Evolutionary conservation across 1,284 basidiomycete genomes (phyloP).

Genomic region (Somion occarium): DNA sequence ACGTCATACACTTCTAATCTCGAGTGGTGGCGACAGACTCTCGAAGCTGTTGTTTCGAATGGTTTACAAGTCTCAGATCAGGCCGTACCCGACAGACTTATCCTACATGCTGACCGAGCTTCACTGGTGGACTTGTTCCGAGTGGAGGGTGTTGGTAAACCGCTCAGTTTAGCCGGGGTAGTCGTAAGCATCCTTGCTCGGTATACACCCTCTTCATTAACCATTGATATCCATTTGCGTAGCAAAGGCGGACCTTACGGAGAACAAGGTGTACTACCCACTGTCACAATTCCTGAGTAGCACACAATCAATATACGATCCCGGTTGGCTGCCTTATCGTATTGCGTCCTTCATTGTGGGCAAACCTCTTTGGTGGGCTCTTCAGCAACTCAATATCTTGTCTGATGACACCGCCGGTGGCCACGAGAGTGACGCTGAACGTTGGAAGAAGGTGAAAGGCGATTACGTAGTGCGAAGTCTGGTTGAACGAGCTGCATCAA

Average conservation of each 20-base stretch:
- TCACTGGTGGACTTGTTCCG: slow-evolving; percentile 57
- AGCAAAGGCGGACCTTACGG: slow-evolving; percentile 63
- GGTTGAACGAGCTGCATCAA: slow-evolving; percentile 63
- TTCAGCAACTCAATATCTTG: slow-evolving; percentile 73
- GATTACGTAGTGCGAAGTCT: slow-evolving; percentile 72
- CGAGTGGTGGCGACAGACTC: slow-evolving; percentile 80
- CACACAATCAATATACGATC: slow-evolving; percentile 60
- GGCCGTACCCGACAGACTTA: slow-evolving; percentile 46
- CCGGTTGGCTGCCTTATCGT: slow-evolving; percentile 63
- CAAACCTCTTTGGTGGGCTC: slow-evolving; percentile 82
- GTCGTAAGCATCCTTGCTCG: slow-evolving; percentile 50
- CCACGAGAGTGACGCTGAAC: slow-evolving; percentile 49
- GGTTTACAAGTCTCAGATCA: slow-evolving; percentile 45
- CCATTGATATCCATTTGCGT: slow-evolving; percentile 20
- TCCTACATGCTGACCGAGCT: slow-evolving; percentile 56
- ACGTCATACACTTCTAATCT: slow-evolving; percentile 78
- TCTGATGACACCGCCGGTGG: slow-evolving; percentile 46
- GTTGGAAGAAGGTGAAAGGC: slow-evolving; percentile 64
- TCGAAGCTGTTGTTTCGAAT: slow-evolving; percentile 57
- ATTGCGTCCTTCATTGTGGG: slow-evolving; percentile 71
- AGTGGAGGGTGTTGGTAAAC: slow-evolving; percentile 70
- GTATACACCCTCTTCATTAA: slow-evolving; percentile 14
- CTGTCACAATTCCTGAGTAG: slow-evolving; percentile 55
- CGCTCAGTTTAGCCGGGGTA: slow-evolving; percentile 76
- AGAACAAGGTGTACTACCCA: slow-evolving; percentile 42